Evolutionary conservation across 176 grass and related monocot species (phyloP), one percentile per base, ranked within the genome.

Genomic region (Zizania latifolia): DNA sequence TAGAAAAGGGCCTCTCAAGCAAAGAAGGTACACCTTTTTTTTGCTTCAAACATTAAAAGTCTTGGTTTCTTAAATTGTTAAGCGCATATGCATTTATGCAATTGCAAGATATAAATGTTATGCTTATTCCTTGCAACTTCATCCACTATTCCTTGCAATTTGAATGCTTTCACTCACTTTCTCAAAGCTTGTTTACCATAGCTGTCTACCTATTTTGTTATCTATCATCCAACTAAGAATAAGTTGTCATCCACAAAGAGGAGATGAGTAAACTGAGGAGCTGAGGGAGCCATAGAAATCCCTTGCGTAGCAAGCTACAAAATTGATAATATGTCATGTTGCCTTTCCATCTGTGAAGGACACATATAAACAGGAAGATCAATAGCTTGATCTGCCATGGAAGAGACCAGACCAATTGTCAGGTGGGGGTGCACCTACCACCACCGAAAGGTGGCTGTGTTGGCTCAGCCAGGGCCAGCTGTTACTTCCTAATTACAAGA

Each of bases 1-100:
- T 33, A 90, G 95, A 80, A 94, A 79, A 68, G 95, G 95, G 21
- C 86, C 68, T 71, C 75, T 83, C 51, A 90, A 90, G 64, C 89
- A 99, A 67, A 90, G 89, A 94, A 94, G 95, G 95, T 99, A 90
- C 61, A 68, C 68, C 22, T 48, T 63, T 76, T n/a, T 56, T 58
- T 75, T 43, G 17, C 19, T 43, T 77, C 15, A n/a, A 65, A 24
- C 22, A n/a, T n/a, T n/a, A n/a, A n/a, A n/a, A n/a, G 11, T 1
- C 74, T 51, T 6, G 60, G n/a, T n/a, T n/a, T 78, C 61, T 69
- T 17, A 57, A 4, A 45, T 48, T 55, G 11, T 39, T 32, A 21
- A 51, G n/a, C 19, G 2, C 44, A 19, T 13, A 62, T 8, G 28
- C 15, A 29, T 56, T 56, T 6, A 38, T 58, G 50, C 36, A 32